A percentile compares a stretch with the other conserved stretches of the same genome.
Conservation (phyloP, 164 flowering plant species). For the Sextonia rubra region DNA sequence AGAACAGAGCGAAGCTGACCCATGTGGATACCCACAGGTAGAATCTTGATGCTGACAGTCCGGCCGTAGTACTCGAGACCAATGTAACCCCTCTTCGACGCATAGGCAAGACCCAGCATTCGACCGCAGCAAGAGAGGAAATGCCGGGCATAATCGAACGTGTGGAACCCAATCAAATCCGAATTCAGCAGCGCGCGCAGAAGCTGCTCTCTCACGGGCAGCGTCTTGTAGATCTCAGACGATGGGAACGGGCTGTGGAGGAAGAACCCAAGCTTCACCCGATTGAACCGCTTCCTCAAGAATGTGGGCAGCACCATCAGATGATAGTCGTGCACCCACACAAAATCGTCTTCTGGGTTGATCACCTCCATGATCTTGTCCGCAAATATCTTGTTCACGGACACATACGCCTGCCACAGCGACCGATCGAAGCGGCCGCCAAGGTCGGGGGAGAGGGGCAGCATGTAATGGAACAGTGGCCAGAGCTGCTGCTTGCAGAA, state of each 20-base stretch:
- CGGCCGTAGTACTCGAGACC: slow-evolving; percentile 72
- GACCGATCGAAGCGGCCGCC: slow-evolving; percentile 66
- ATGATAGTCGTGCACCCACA: slow-evolving; percentile 77
- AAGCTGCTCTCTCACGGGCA: slow-evolving; percentile 68
- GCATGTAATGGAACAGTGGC: slow-evolving; percentile 76
- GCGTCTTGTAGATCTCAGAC: slow-evolving; percentile 59
- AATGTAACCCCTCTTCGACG: slow-evolving; percentile 71
- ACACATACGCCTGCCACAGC: slow-evolving; percentile 76
- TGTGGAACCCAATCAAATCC: slow-evolving; percentile 71
- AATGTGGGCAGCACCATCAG: slow-evolving; percentile 73
- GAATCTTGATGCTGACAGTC: slow-evolving; percentile 66
- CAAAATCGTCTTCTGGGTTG: slow-evolving; percentile 73
- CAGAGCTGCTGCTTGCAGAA: slow-evolving; percentile 75
- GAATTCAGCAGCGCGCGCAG: slow-evolving; percentile 58
- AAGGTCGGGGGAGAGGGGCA: slow-evolving; percentile 63
- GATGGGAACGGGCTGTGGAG: slow-evolving; percentile 73
- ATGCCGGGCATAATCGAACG: slow-evolving; percentile 73
- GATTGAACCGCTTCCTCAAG: slow-evolving; percentile 64
- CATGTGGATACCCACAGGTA: slow-evolving; percentile 77
- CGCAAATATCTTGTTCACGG: slow-evolving; percentile 68
- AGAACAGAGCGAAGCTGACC: slow-evolving; percentile 55
- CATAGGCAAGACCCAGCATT: slow-evolving; percentile 68
- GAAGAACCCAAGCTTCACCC: slow-evolving; percentile 72
- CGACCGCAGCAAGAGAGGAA: slow-evolving; percentile 69
- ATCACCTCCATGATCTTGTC: slow-evolving; percentile 74